Conservation (phyloP, 257 asterid genomes). For the Osmanthus fragrans region DNA sequence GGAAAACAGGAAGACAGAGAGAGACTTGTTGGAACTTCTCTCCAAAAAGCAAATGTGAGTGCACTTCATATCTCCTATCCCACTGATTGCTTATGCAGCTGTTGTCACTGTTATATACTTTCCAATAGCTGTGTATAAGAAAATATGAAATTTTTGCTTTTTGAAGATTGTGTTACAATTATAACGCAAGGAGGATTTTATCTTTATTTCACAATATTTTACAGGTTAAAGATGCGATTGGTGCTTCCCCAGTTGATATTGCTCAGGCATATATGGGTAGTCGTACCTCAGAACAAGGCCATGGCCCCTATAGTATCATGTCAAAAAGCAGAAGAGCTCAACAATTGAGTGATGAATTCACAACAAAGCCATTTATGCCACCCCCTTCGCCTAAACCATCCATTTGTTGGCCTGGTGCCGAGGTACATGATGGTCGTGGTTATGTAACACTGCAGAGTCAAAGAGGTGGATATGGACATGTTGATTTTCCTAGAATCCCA, state of each 20-base stretch:
- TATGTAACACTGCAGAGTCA: slow-evolving; percentile 66
- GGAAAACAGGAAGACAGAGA: not conserved
- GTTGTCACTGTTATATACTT: not conserved
- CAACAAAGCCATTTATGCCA: slow-evolving; percentile 45
- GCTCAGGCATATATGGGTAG: slow-evolving; percentile 94
- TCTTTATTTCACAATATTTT: slow-evolving; percentile 22
- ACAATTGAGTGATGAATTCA: slow-evolving; percentile 36
- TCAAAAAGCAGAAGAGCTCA: slow-evolving; percentile 42
- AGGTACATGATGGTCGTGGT: slow-evolving; percentile 55
- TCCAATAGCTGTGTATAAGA: not conserved
- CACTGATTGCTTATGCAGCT: not conserved
- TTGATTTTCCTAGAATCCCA: slow-evolving; percentile 85
- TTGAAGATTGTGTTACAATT: not conserved
- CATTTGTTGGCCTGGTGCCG: slow-evolving; percentile 81
- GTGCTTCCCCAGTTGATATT: slow-evolving; percentile 84
- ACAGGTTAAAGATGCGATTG: slow-evolving; percentile 64
- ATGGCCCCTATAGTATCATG: slow-evolving; percentile 29
- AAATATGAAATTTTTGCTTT: not conserved
- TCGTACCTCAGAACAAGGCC: slow-evolving; percentile 57
- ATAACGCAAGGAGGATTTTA: not conserved
- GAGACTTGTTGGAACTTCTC: not conserved
- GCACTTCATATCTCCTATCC: not conserved
- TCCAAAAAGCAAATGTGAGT: not conserved
- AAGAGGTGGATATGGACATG: slow-evolving; percentile 55
- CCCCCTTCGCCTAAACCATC: slow-evolving; percentile 65